These are phyloP conservation scores for Pyrenophora teres DNA, from an alignment of 2,329 filamentous ascomycete genomes.

Conservation along the genomic window DNA sequence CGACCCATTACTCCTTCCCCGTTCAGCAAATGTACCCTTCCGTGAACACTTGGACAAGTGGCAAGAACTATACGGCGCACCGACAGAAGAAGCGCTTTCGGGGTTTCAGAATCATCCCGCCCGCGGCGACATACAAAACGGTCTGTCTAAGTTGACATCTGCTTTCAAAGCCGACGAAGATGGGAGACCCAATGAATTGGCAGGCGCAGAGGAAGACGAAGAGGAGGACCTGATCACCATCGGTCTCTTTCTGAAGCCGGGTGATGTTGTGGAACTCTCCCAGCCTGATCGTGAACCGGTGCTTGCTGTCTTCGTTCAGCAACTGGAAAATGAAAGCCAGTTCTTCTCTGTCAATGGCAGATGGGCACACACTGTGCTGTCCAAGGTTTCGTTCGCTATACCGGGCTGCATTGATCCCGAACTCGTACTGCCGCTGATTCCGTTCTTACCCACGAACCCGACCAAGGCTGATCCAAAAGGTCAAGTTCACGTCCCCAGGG, in stretches of 20 bases:
- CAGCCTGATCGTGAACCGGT: constrained; percentile 46
- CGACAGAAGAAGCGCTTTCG: constrained; percentile 33
- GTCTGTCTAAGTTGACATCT: constrained; percentile 27
- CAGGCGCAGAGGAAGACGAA: constrained; percentile 20
- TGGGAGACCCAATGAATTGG: constrained; percentile 26
- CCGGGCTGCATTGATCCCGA: constrained; percentile 54
- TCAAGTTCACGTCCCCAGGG: constrained; percentile 51
- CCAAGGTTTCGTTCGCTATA: constrained; percentile 55
- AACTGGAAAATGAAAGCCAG: constrained; percentile 49
- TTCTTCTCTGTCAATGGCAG: constrained; percentile 57
- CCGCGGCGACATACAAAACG: constrained; percentile 31
- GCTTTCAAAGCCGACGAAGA: constrained; percentile 32
- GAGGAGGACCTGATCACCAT: constrained; percentile 44
- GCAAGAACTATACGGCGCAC: constrained; percentile 50
- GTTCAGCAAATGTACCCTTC: constrained; percentile 24
- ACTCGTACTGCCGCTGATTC: constrained; percentile 54
- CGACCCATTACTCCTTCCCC: constrained; percentile 20
- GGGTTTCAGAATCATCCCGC: constrained; percentile 40
- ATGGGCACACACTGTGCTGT: constrained; percentile 50
- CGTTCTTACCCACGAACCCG: constrained; percentile 56
- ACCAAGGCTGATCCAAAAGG: constrained; percentile 28
- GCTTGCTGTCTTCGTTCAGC: constrained; percentile 56
- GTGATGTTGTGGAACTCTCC: constrained; percentile 57
- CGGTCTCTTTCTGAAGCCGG: constrained; percentile 47
- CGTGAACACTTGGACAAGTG: constrained; percentile 46